Conservation (phyloP, 140 eudicot genomes). For the Stevia rebaudiana region DNA sequence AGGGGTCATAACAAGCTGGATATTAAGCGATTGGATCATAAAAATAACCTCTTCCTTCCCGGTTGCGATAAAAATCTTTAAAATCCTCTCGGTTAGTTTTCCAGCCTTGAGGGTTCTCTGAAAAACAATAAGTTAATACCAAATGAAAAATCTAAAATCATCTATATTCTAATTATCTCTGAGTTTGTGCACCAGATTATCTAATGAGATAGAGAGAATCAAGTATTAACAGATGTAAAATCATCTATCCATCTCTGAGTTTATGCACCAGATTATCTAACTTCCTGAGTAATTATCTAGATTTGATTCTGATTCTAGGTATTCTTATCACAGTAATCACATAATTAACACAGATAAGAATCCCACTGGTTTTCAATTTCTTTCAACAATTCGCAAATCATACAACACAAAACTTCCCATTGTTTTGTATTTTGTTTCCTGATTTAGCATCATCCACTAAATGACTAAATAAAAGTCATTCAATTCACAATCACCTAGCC, state of each 20-base stretch:
- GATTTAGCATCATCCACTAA: no score
- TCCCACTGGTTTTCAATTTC: no score
- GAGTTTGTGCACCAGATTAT: neutral
- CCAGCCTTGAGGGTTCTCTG: slow-evolving; percentile 84
- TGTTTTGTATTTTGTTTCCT: no score
- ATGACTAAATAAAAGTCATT: no score
- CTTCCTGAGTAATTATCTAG: neutral
- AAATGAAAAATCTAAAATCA: neutral
- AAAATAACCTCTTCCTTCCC: slow-evolving; percentile 64
- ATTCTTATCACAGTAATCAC: neutral
- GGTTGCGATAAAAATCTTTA: slow-evolving; percentile 69
- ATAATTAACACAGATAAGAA: no score
- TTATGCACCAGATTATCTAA: neutral
- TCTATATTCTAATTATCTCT: neutral
- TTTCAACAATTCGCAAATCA: no score
- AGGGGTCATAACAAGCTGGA: slow-evolving; percentile 56
- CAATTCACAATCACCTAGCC: neutral
- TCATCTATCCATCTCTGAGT: neutral
- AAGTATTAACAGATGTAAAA: neutral
- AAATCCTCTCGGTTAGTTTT: slow-evolving; percentile 60
- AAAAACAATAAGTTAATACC: slow-evolving; percentile 15
- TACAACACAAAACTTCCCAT: no score
- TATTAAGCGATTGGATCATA: slow-evolving; percentile 53
- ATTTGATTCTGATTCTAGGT: neutral
- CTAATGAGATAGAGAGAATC: neutral